These are phyloP conservation scores for Linderniella brevidens DNA, from an alignment of 257 asterid genomes.

Conservation along the genomic window DNA sequence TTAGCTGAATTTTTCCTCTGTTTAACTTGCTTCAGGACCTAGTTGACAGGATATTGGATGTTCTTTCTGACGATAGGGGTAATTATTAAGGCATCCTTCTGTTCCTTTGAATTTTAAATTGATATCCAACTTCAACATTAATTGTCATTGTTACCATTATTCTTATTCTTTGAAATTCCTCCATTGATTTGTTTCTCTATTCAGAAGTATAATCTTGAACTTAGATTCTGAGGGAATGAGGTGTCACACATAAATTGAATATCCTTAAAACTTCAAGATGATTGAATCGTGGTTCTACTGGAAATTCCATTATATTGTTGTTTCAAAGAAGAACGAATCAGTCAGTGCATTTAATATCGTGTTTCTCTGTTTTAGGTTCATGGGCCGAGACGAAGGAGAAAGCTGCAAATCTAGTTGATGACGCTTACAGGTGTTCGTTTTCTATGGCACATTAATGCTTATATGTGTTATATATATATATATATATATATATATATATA, in stretches of 20 bases:
- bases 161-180: no score
- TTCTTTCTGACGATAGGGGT: conserved; percentile 77
- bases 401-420: conserved; percentile 73
- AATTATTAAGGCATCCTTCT: conserved; percentile 1
- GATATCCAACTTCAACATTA: no score
- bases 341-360: background rate
- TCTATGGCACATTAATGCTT: background rate
- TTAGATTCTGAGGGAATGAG: no score
- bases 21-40: conserved; percentile 52
- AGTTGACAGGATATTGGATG: conserved; percentile 69
- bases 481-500: background rate
- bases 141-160: no score
- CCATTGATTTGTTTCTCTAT: no score
- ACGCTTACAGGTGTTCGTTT: conserved; percentile 56
- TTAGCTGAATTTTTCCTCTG: conserved; percentile 2
- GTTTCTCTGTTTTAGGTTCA: conserved; percentile 44
- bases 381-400: conserved; percentile 68
- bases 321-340: no score
- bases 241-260: no score
- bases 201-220: no score
- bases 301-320: no score
- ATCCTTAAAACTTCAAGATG: no score
- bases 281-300: no score
- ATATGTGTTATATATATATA: background rate
- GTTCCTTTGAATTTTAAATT: background rate